phyloP scores from a whole-genome alignment of 305 asterid genomes.

The Fraxinus velutina region DNA sequence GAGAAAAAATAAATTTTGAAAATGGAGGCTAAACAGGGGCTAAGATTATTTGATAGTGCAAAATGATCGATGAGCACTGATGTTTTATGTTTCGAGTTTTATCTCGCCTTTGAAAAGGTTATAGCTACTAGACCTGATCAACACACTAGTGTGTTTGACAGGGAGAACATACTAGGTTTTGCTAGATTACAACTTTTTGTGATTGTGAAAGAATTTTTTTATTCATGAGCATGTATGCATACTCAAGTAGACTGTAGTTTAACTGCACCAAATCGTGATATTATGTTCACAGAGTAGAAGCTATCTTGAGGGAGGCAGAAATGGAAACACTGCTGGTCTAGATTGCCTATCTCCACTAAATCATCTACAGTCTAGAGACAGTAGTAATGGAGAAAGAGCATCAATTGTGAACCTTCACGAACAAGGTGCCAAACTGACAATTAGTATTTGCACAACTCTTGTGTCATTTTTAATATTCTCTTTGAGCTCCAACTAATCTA shows the following conservation, averaged over 20 bases:
- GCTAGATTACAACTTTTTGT: neutral
- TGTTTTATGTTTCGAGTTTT: conserved; percentile 6
- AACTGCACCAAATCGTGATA: neutral
- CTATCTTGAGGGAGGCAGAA: conserved; percentile 53
- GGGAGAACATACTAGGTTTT: conserved; percentile 1
- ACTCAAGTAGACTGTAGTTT: neutral
- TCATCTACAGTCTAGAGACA: conserved; percentile 60
- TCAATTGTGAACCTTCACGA: conserved; percentile 90
- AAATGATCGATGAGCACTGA: conserved; percentile 4
- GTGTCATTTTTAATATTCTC: neutral
- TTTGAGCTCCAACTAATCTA: conserved; percentile 22
- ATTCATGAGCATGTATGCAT: neutral
- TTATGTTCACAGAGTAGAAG: conserved; percentile 51
- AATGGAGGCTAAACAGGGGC: neutral
- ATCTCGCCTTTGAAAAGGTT: neutral
- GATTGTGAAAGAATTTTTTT: conserved; percentile 9
- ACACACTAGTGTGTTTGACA: neutral
- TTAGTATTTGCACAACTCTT: conserved; percentile 13
- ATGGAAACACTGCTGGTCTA: conserved; percentile 50
- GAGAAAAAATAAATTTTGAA: neutral
- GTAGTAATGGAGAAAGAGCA: conserved; percentile 62
- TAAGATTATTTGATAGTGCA: neutral
- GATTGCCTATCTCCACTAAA: conserved; percentile 59
- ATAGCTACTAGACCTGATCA: conserved; percentile 1
- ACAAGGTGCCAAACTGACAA: conserved; percentile 94